Conservation (phyloP, 2,329 filamentous ascomycete species). For the Aspergillus flavus region DNA sequence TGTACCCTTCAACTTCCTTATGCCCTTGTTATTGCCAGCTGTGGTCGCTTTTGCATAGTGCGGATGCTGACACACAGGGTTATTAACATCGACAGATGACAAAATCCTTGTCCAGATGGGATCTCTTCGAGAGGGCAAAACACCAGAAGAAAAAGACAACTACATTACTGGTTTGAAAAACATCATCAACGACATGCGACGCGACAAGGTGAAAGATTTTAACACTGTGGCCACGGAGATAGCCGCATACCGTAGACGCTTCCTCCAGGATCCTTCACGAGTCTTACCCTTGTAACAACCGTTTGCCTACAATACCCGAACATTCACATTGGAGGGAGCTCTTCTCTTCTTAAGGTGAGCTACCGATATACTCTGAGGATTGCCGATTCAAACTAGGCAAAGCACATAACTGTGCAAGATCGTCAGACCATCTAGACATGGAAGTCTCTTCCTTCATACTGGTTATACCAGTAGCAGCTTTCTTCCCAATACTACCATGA, state of each 20-base stretch:
- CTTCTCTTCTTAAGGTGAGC: slow-evolving; percentile 26
- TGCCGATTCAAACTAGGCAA: slow-evolving; percentile 4
- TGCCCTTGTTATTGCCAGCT: slow-evolving; percentile 5
- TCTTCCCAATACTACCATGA: slow-evolving; percentile 8
- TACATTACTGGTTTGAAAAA: slow-evolving; percentile 51
- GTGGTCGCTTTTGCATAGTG: slow-evolving; percentile 28
- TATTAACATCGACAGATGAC: slow-evolving; percentile 50
- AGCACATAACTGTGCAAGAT: slow-evolving; percentile 5
- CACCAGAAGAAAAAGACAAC: slow-evolving; percentile 45
- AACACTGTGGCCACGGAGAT: slow-evolving; percentile 52
- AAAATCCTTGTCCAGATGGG: slow-evolving; percentile 55
- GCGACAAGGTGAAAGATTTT: slow-evolving; percentile 54
- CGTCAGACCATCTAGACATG: neutral
- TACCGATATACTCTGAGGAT: slow-evolving; percentile 11
- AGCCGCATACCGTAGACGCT: slow-evolving; percentile 54
- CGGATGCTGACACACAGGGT: slow-evolving; percentile 44
- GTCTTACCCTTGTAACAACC: slow-evolving; percentile 48
- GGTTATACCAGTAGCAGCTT: slow-evolving; percentile 14
- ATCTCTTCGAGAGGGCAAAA: slow-evolving; percentile 49
- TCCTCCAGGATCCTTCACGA: slow-evolving; percentile 49
- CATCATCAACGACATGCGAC: slow-evolving; percentile 53
- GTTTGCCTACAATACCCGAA: slow-evolving; percentile 3
- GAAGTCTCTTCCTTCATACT: slow-evolving; percentile 2
- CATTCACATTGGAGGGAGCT: slow-evolving; percentile 4
- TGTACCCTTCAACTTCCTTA: neutral